A percentile compares a stretch with the other conserved stretches of the same genome.
Conservation (phyloP, 495 filamentous ascomycete species). For the Friedmanniomyces endolithicus region DNA sequence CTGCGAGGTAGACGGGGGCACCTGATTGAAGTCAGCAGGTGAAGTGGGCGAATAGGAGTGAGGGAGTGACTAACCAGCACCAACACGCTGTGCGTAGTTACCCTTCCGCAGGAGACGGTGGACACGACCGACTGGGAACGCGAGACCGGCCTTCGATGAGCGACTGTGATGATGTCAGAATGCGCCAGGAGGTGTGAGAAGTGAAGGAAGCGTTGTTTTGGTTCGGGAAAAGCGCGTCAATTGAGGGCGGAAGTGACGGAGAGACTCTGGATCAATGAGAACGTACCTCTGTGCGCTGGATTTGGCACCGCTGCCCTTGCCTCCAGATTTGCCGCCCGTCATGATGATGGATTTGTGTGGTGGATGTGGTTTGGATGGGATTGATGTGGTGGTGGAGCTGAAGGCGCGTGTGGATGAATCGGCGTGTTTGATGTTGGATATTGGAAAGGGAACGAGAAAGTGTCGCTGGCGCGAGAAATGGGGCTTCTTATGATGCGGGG, state of each 20-base stretch:
- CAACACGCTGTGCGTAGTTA: slow-evolving; percentile 99
- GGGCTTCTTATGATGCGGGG: not conserved
- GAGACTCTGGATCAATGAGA: slow-evolving; percentile 12
- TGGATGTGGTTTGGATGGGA: slow-evolving; percentile 24
- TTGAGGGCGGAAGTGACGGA: slow-evolving; percentile 22
- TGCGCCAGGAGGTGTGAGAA: slow-evolving; percentile 23
- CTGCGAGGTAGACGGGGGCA: slow-evolving; percentile 95
- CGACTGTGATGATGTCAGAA: slow-evolving; percentile 49
- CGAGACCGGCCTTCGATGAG: slow-evolving; percentile 97
- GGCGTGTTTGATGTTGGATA: slow-evolving; percentile 21
- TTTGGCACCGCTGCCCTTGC: slow-evolving; percentile 96
- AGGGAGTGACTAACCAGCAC: slow-evolving; percentile 57
- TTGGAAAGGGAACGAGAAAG: slow-evolving; percentile 17
- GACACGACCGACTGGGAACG: slow-evolving; percentile 98
- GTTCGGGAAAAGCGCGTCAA: slow-evolving; percentile 16
- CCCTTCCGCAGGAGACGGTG: slow-evolving; percentile 99
- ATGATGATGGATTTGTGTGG: slow-evolving; percentile 57
- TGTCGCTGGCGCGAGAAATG: not conserved
- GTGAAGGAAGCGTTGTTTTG: slow-evolving; percentile 22
- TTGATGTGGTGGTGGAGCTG: not conserved
- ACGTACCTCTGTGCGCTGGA: slow-evolving; percentile 84
- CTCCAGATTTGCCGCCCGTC: slow-evolving; percentile 97
- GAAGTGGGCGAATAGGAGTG: not conserved
- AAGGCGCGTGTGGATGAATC: slow-evolving; percentile 16
- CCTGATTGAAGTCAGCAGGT: slow-evolving; percentile 37